Evolutionary conservation across 805 yeast species (phyloP).

Genomic region (Suhomyces vadensis): DNA sequence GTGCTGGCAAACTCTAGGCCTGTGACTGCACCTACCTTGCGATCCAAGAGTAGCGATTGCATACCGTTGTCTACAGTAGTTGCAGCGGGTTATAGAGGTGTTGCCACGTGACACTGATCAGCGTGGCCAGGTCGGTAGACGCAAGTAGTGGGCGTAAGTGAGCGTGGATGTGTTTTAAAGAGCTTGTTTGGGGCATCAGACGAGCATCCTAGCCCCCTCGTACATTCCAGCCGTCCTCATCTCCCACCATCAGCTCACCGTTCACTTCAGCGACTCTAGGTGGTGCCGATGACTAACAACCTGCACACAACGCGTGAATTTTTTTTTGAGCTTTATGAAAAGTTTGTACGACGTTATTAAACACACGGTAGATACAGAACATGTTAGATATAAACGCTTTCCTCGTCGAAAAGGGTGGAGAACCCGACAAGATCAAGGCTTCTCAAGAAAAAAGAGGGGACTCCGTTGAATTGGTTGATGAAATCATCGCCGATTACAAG

Average conservation of each 20-base stretch:
- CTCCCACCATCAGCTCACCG: too few species aligned
- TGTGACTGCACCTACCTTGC: constrained; percentile 28
- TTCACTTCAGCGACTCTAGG: too few species aligned
- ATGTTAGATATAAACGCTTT: constrained; percentile 94
- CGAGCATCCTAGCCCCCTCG: too few species aligned
- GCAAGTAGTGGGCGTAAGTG: too few species aligned
- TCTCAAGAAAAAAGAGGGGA: constrained; percentile 96
- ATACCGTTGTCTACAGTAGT: constrained; percentile 23
- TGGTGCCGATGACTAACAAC: too few species aligned
- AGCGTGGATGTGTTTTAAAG: too few species aligned
- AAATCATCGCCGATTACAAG: constrained; percentile 87
- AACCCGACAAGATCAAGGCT: constrained; percentile 82
- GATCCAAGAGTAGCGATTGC: constrained; percentile 42
- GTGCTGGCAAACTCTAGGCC: constrained; percentile 38
- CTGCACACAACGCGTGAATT: constrained; percentile 5
- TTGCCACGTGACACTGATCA: too few species aligned
- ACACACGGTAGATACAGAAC: background rate
- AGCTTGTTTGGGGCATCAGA: too few species aligned
- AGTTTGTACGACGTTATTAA: constrained; percentile 2
- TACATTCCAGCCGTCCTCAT: too few species aligned
- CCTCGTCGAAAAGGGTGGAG: constrained; percentile 95
- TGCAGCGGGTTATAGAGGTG: too few species aligned
- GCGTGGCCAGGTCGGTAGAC: background rate
- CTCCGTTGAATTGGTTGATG: constrained; percentile 92
- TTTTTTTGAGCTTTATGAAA: constrained; percentile 3